Evolutionary conservation across 495 filamentous ascomycete species (phyloP).

Genomic region (Cryomyces minteri): DNA sequence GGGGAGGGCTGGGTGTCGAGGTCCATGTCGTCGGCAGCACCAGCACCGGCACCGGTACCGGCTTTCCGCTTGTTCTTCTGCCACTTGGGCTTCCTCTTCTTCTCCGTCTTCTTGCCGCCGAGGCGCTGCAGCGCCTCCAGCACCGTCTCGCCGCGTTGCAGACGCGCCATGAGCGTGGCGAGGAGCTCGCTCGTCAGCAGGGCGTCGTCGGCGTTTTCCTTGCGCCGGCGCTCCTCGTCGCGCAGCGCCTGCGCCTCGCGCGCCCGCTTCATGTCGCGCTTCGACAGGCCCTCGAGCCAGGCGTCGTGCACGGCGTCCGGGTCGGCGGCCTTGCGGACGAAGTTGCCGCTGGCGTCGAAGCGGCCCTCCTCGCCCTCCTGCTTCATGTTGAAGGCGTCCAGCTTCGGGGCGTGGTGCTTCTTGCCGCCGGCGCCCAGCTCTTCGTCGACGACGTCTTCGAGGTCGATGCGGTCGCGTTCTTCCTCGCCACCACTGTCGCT

Average conservation of each 20-base stretch:
- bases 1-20: constrained; percentile 27
- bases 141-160: constrained; percentile 74
- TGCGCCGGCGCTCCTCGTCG: constrained; percentile 52
- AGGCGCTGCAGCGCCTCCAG: constrained; percentile 76
- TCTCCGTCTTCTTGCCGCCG: constrained; percentile 42
- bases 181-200: constrained; percentile 58
- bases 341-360: constrained; percentile 85
- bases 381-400: constrained; percentile 93
- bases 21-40: constrained; percentile 44
- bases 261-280: constrained; percentile 79
- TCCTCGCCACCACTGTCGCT: constrained; percentile 57
- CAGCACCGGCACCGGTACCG: constrained; percentile 14
- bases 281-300: constrained; percentile 83
- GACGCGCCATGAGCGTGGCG: constrained; percentile 42
- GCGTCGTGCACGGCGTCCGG: constrained; percentile 80
- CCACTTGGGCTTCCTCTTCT: constrained; percentile 36
- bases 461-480: constrained; percentile 42
- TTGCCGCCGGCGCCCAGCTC: constrained; percentile 78
- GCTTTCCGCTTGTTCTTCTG: constrained; percentile 35
- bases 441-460: constrained; percentile 56
- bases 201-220: constrained; percentile 52
- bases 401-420: constrained; percentile 86
- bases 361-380: constrained; percentile 79
- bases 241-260: constrained; percentile 76
- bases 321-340: constrained; percentile 71